phyloP scores from a whole-genome alignment of 2,329 filamentous ascomycete genomes.

The Stagonosporopsis chrysanthemi region DNA sequence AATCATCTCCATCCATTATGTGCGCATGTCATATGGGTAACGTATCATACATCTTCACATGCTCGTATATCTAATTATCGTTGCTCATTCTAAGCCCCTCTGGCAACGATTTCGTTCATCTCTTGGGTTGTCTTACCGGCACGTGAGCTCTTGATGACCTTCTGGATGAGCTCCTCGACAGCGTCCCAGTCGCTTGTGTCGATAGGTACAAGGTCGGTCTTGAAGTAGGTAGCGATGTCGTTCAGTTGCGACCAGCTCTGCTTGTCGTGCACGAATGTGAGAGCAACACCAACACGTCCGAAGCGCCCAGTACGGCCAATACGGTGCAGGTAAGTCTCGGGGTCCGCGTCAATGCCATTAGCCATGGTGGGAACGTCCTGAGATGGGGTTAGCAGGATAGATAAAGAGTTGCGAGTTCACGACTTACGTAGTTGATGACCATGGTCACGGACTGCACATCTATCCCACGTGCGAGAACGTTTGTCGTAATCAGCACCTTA shows the following conservation, averaged over 20 bases:
- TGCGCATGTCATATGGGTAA: neutral
- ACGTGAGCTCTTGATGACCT: conserved; percentile 56
- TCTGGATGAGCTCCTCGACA: conserved; percentile 83
- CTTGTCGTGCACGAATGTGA: conserved; percentile 91
- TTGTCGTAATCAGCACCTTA: conserved; percentile 98
- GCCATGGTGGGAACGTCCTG: conserved; percentile 60
- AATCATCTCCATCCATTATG: neutral
- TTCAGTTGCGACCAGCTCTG: conserved; percentile 80
- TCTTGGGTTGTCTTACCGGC: conserved; percentile 52
- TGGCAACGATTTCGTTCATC: conserved; percentile 35
- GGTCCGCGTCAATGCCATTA: conserved; percentile 75
- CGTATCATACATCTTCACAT: conserved; percentile 1
- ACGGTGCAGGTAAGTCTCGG: conserved; percentile 95
- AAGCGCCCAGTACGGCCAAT: conserved; percentile 98
- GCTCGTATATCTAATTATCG: conserved; percentile 1
- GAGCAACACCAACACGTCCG: conserved; percentile 92
- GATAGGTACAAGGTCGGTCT: conserved; percentile 80
- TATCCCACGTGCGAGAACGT: conserved; percentile 94
- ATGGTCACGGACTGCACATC: conserved; percentile 92
- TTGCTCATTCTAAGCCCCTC: conserved; percentile 3
- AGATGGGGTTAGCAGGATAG: conserved; percentile 46
- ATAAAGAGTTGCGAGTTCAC: too few species aligned
- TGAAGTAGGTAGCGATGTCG: conserved; percentile 80
- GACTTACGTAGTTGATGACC: conserved; percentile 88
- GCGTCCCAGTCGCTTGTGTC: conserved; percentile 89